Base-by-base conservation (phyloP, 352 stramenopile species). In the Blastocystis sp. region DNA sequence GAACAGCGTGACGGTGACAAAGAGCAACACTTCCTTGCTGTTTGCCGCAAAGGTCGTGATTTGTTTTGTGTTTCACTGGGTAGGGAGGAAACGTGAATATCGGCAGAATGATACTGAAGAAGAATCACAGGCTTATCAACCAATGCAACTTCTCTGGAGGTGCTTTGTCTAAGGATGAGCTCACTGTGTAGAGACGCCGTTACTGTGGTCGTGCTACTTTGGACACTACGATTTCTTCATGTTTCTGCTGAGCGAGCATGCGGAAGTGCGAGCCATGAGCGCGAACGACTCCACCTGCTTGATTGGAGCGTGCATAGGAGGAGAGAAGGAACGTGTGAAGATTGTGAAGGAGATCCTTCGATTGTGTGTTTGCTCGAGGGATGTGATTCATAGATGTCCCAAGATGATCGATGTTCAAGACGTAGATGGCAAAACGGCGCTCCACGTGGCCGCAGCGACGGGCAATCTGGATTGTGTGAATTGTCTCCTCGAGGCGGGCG, bases 61-160 rank as follows among this genome's bases (percentile, higher is more conserved):
- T 35, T 69, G 19, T 69, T 33, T 26, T 55, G 50, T 62, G 13
- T 55, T 10, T 71, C 41, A 62, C 26, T 60, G 24, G 12, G 6
- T 89, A 89, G 79, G 79, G 79, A 78, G 79, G 79, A 55, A 80
- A 89, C 45, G 63, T 80, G 21, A 80, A 89, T 37, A 80, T 89
- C 60, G 67, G 63, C 26, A 77, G 41, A 31, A 80, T 89, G 60
- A 89, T 89, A 78, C 21, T 89, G 37, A 37, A 79, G 12, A 89
- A 89, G 67, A 66, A 89, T 31, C 21, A 60, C 19, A 89, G 79
- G 41, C 59, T 89, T 3, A 61, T 89, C 55, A 85, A 85, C 45
- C 74, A 85, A 45, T 85, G 74, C 35, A 85, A 85, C 66, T 61
- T 63, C 24, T 67, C 50, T 59, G 74, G 74, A 39, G 74, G 74